These are phyloP conservation scores for Coleophoma crateriformis DNA, from an alignment of 2,329 filamentous ascomycete genomes.

Conservation along the genomic window DNA sequence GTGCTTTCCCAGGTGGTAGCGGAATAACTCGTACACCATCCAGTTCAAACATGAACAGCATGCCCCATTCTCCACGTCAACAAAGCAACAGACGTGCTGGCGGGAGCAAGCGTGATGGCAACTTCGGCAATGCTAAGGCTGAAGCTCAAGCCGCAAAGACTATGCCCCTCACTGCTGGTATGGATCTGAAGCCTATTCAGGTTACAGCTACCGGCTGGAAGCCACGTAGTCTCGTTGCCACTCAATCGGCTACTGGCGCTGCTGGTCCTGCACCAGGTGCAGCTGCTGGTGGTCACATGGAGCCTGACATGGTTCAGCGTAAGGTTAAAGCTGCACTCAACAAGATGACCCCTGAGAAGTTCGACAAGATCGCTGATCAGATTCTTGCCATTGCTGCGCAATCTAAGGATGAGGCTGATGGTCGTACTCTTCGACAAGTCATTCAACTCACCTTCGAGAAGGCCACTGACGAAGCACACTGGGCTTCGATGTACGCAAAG, in stretches of 20 bases:
- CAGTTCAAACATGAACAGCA: slow-evolving; percentile 47
- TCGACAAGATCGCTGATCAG: slow-evolving; percentile 90
- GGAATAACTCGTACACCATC: slow-evolving; percentile 63
- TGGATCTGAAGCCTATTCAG: slow-evolving; percentile 75
- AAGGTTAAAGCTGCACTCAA: slow-evolving; percentile 98
- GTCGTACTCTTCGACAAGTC: slow-evolving; percentile 90
- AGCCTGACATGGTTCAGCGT: slow-evolving; percentile 90
- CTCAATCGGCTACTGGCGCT: slow-evolving; percentile 29
- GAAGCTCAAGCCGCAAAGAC: slow-evolving; percentile 72
- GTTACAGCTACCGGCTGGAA: slow-evolving; percentile 81
- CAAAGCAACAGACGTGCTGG: slow-evolving; percentile 55
- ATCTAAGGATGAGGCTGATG: slow-evolving; percentile 92
- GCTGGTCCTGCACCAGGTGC: slow-evolving; percentile 37
- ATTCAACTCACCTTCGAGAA: slow-evolving; percentile 99
- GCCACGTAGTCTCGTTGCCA: slow-evolving; percentile 62
- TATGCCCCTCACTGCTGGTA: slow-evolving; percentile 85
- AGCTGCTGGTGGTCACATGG: slow-evolving; percentile 54
- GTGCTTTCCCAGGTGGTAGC: slow-evolving; percentile 55
- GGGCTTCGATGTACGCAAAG: slow-evolving; percentile 97
- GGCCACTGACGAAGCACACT: slow-evolving; percentile 96
- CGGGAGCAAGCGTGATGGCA: slow-evolving; percentile 57
- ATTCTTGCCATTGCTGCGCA: slow-evolving; percentile 90
- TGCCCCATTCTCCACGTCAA: slow-evolving; percentile 65
- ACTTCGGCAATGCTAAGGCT: slow-evolving; percentile 37
- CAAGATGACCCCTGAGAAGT: slow-evolving; percentile 99